Base-by-base conservation (phyloP, 345 rosid species). In the Euphorbia pulcherrima region DNA sequence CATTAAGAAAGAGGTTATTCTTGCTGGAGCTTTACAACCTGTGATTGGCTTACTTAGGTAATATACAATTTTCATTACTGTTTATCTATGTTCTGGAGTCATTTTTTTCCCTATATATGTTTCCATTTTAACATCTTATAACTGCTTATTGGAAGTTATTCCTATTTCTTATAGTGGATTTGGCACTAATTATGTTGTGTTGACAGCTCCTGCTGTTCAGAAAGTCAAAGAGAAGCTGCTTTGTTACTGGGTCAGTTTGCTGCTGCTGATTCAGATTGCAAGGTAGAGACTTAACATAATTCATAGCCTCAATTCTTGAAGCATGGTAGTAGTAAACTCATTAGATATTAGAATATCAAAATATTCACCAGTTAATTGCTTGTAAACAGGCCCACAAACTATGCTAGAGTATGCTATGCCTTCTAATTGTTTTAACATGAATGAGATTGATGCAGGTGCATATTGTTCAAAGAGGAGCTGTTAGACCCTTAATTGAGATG, bases 211-310 rank as follows among this genome's bases (percentile, higher is more conserved):
- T 54, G 80, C 68, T 88, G 92, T 74, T 69, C 78, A 35, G 93
- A 90, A 68, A 88, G 85, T 70, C 87, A 86, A 68, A 82, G 93
- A 71, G 97, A 90, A 83, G 91, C 93, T 47, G 93, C 93, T 30
- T 70, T 88, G 33, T 76, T 90, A 69, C 65, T 90, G 51, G 93
- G 97, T 70, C 93, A 90, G 79, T 90, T 90, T 83, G 91, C 93
- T 59, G 81, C 88, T 5, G 85, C 86, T 70, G 92, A 88, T 85
- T 82, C 89, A 52, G 88, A 88, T 60, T 90, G 90, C 80, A 88
- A 88, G 92, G 93, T 88, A 75, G 65, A 75, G 65, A 58, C 33
- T 44, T 29, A 41, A 28, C 18, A 24, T 39, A 35, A 11, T 66
- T 72, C 59, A 40, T 73, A 20, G 37, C 40, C 62, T 37, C 41